Percentiles rank a stretch among this genome's conserved stretches.
Conservation (phyloP, 345 rosid genomes). For the Lagerstroemia speciosa region DNA sequence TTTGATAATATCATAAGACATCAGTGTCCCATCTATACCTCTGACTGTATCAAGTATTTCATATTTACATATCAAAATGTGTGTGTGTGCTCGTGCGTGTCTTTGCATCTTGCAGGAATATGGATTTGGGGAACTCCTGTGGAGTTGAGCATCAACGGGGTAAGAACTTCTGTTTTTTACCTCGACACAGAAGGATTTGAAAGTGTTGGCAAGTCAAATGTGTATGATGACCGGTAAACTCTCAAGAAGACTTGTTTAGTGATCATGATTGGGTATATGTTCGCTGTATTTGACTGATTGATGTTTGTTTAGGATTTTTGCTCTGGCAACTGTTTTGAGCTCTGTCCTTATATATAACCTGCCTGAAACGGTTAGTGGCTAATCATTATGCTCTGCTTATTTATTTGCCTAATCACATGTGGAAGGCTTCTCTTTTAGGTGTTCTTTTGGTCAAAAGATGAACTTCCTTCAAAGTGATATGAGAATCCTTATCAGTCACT, state of each 20-base stretch:
- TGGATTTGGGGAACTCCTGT: slow-evolving; percentile 99
- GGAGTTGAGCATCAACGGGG: slow-evolving; percentile 68
- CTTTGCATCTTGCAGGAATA: slow-evolving; percentile 45
- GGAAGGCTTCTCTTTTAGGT: background rate
- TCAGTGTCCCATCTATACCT: background rate
- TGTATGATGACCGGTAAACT: slow-evolving; percentile 86
- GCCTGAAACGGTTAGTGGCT: slow-evolving; percentile 81
- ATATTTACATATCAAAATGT: slow-evolving; percentile 2
- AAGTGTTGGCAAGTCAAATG: slow-evolving; percentile 97
- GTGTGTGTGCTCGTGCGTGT: slow-evolving; percentile 1
- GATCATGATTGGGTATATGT: slow-evolving; percentile 3
- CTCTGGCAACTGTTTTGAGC: slow-evolving; percentile 94
- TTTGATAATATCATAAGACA: background rate
- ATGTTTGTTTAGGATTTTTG: slow-evolving; percentile 72
- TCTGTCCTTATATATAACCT: slow-evolving; percentile 93
- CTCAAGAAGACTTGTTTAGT: background rate
- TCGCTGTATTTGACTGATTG: background rate
- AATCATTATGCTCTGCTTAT: background rate
- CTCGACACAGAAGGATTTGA: slow-evolving; percentile 99
- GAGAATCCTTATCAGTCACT: background rate
- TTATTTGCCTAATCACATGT: background rate
- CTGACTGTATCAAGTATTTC: background rate
- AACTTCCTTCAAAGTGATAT: background rate
- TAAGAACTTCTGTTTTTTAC: slow-evolving; percentile 78
- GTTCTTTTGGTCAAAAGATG: background rate